Conservation (phyloP, 139 green algal genomes). For the Chlamydomonas schloesseri region DNA sequence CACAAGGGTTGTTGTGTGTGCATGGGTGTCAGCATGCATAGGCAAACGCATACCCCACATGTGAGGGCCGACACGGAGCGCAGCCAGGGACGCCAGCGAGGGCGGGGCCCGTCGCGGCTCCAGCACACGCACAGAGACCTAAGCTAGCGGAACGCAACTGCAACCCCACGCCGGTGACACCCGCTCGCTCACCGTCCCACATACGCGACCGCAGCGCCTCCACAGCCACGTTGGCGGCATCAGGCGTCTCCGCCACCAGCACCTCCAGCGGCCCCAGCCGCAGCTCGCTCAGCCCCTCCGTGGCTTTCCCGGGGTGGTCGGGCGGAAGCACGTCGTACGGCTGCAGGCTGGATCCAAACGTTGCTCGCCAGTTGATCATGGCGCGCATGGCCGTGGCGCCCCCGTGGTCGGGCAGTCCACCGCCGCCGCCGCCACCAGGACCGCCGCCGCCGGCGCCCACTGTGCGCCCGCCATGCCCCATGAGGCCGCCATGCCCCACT, state of each 20-base stretch:
- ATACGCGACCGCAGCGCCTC: constrained; percentile 3
- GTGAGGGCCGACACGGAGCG: too few species aligned
- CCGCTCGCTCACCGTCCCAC: constrained; percentile 8
- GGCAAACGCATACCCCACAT: too few species aligned
- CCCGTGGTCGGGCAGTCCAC: not conserved
- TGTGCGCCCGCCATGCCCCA: too few species aligned
- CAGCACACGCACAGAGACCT: too few species aligned
- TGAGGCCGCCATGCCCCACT: too few species aligned
- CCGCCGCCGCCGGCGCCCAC: too few species aligned
- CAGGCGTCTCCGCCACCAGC: constrained; percentile 13
- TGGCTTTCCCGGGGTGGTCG: constrained; percentile 5
- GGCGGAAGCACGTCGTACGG: constrained; percentile 10
- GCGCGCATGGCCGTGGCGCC: not conserved
- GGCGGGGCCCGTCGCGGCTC: too few species aligned
- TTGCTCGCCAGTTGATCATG: not conserved
- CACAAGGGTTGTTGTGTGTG: too few species aligned
- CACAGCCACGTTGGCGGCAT: not conserved
- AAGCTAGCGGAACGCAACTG: not conserved
- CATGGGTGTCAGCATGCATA: too few species aligned
- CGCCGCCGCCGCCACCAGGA: too few species aligned
- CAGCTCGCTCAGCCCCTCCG: constrained; percentile 14
- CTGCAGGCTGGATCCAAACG: not conserved
- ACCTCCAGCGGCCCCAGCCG: constrained; percentile 28
- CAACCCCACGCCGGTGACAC: too few species aligned
- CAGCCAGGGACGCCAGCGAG: too few species aligned